A percentile compares a stretch with the other conserved stretches of the same genome.
Evolutionary conservation across 306 rosid genomes (phyloP).

Genomic region (Nissolia schottii): DNA sequence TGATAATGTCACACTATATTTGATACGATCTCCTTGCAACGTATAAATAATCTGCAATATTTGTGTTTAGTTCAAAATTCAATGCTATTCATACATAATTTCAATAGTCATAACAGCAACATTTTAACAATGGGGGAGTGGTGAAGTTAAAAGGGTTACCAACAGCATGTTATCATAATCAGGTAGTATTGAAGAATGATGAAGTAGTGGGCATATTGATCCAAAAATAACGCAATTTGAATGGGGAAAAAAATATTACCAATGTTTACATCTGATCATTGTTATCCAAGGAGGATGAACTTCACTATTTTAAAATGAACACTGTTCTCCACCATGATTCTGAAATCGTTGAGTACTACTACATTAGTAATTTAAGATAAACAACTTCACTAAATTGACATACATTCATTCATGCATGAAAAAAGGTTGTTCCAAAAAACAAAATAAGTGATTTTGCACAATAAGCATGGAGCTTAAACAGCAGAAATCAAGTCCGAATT

Average conservation of each 20-base stretch:
- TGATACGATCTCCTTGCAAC: neutral
- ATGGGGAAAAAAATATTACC: neutral
- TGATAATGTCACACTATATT: neutral
- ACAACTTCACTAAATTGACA: neutral
- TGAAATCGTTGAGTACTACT: constrained; percentile 10
- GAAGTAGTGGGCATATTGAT: neutral
- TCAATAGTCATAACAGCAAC: neutral
- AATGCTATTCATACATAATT: neutral
- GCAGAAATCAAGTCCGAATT: neutral
- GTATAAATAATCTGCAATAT: neutral
- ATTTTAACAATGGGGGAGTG: neutral
- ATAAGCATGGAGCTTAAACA: neutral
- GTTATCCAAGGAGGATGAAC: neutral
- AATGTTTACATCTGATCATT: neutral
- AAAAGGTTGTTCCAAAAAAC: neutral
- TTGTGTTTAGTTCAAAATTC: neutral
- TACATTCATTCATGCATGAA: neutral
- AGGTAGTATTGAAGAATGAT: neutral
- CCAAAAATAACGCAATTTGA: neutral
- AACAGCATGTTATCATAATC: neutral
- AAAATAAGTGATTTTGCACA: neutral
- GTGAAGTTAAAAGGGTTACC: neutral
- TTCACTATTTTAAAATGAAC: neutral
- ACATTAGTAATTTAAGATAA: neutral
- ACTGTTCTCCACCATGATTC: constrained; percentile 10